Evolutionary conservation across 2,329 filamentous ascomycete species (phyloP), one percentile per base, ranked within the genome.

Genomic region (Xylariaceae sp.): DNA sequence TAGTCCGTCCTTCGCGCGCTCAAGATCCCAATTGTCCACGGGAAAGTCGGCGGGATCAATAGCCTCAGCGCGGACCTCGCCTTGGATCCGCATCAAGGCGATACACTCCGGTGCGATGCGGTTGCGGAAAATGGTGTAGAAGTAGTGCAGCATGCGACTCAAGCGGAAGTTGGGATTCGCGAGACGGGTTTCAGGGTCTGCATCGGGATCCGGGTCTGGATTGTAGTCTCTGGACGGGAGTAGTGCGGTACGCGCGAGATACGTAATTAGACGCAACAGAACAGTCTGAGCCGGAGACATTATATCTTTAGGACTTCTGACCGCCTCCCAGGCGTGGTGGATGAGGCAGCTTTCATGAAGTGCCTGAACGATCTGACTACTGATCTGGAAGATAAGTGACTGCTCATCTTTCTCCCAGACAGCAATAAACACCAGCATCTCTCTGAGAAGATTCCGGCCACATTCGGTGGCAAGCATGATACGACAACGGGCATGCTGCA

Each of bases 21-120:
- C 93, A 88, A 97, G 96, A 69, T 97, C 93, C 93, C 93, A 97
- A 51, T 92, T 83, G 68, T 97, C 95, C 1, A 97, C 86, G 0
- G 93, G 93, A 68, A 97, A 97, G 69, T 97, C 92, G 62, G 90
- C 86, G 0, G 90, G 86, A 61, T 93, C 84, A 13, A 88, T 85
- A 58, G 86, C 81, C 37, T 88, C 86, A 47, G 88, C 86, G 48
- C 90, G 87, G 39, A 97, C 96, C 70, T 96, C 89, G 13, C 90
- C 90, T 76, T 97, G 93, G 2, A 96, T 82, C 69, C 94, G 91
- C 77, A 97, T 96, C 44, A 97, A 80, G n/a, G 92, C 92, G 57
- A 92, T 90, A 13, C 92, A 96, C 70, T 97, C 92, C 0, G 93
- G 93, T 3, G 97, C 92, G 61, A 97, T 93, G 62, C 92, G 90